phyloP scores from a whole-genome alignment of 768 basidiomycete species.

The Mycena amicta region DNA sequence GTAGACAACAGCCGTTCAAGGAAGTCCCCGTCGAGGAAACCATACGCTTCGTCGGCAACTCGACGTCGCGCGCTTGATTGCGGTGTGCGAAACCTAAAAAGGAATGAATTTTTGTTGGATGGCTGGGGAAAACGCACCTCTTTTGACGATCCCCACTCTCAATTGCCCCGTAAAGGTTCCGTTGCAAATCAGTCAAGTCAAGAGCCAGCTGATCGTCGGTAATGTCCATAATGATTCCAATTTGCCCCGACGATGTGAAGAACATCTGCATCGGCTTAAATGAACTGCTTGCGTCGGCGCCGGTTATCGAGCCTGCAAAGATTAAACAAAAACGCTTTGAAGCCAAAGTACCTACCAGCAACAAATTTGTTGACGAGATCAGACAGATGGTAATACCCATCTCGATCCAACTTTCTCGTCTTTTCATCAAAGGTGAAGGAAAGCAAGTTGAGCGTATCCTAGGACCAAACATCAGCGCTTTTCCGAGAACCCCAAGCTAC shows the following conservation, averaged over 20 bases:
- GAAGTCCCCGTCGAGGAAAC: slow-evolving; percentile 90
- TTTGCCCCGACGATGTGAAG: slow-evolving; percentile 77
- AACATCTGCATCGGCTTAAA: slow-evolving; percentile 67
- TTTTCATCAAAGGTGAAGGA: slow-evolving; percentile 50
- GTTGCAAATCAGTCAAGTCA: slow-evolving; percentile 69
- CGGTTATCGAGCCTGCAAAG: slow-evolving; percentile 50
- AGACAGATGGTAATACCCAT: slow-evolving; percentile 73
- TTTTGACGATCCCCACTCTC: slow-evolving; percentile 58
- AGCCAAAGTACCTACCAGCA: slow-evolving; percentile 50
- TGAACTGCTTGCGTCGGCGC: slow-evolving; percentile 44
- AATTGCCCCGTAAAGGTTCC: slow-evolving; percentile 66
- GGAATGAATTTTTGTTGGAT: not conserved
- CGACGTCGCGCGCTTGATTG: slow-evolving; percentile 56
- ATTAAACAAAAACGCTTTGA: not conserved
- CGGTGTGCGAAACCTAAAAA: slow-evolving; percentile 69
- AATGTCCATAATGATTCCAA: slow-evolving; percentile 72
- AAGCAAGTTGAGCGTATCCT: slow-evolving; percentile 73
- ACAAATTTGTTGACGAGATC: slow-evolving; percentile 81
- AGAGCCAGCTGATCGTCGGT: slow-evolving; percentile 51
- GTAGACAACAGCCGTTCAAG: slow-evolving; percentile 65
- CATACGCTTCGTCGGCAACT: slow-evolving; percentile 58
- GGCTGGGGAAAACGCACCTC: slow-evolving; percentile 40
- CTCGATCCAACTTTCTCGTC: slow-evolving; percentile 50
- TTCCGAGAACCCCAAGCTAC: no score
- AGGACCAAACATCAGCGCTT: no score